Evolutionary conservation across 2,329 filamentous ascomycete genomes (phyloP), one percentile per base, ranked within the genome.

Genomic region (Purpureocillium takamizusanense): DNA sequence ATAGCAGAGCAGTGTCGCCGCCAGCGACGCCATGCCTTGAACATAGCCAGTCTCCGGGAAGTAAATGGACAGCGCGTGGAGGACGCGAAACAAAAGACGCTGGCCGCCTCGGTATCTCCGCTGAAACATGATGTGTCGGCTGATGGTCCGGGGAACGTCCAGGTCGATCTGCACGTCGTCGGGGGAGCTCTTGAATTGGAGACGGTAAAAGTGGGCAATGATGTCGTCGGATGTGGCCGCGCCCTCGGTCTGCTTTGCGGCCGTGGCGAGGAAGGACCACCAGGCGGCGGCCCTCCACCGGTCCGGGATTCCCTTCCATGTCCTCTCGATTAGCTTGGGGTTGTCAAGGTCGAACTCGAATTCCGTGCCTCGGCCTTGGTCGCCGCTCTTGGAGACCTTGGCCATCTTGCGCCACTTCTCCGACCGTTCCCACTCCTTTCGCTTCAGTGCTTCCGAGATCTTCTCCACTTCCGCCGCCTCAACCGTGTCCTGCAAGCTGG

Each of bases 281-380:
- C 92, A 98, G 2, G 90, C 92, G 2, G 86, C 83, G 25, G 83
- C 78, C 37, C 92, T 83, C 92, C 92, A 98, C 45, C 87, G 80
- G 61, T 98, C 92, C 0, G 92, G 92, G 46, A 98, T 95, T 23
- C 92, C 92, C 58, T 98, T 98, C 92, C 92, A 98, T 1, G 88
- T 94, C 40, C 92, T 78, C 48, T 89, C 83, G 42, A 95, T 81
- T 32, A 98, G 69, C 59, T 95, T 89, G n/a, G 84, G 72, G 56
- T 83, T 85, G 46, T 74, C 78, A 29, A 76, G 74, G 60, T 95
- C 88, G 55, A 97, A 97, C 39, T 88, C 83, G 51, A 78, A 80
- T 44, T 77, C 63, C 62, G 77, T 78, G 39, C 76, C 77, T 54
- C 74, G 66, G 35, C 77, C 77, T 51, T 74, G 65, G 30, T 55